Evolutionary conservation across 441 rosid genomes (phyloP).

Genomic region (Pelargonium myrrhifolium): DNA sequence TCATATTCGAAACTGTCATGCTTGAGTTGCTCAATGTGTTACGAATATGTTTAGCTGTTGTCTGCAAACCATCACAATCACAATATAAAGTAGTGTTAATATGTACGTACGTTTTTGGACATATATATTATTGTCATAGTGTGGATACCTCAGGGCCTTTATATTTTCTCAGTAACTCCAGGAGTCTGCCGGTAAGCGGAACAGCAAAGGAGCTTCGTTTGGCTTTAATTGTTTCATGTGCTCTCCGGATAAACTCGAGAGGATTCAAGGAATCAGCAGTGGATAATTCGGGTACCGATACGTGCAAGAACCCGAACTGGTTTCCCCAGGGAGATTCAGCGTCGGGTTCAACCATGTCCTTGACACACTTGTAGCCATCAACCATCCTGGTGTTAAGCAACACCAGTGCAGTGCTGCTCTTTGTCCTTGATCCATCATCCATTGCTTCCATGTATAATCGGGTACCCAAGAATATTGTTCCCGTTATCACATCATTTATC

Average conservation of each 20-base stretch:
- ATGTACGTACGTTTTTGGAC: no score
- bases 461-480: constrained; percentile 33
- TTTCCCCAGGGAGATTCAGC: constrained; percentile 41
- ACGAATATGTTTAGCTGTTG: constrained; percentile 5
- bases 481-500: constrained; percentile 39
- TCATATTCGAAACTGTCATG: constrained; percentile 27
- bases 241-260: constrained; percentile 29
- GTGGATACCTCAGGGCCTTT: constrained; percentile 42
- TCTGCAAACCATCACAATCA: background rate
- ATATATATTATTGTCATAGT: no score
- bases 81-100: no score
- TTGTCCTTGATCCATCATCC: constrained; percentile 8
- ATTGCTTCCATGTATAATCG: constrained; percentile 37
- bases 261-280: constrained; percentile 27
- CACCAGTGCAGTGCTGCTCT: constrained; percentile 30
- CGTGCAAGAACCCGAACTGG: constrained; percentile 29
- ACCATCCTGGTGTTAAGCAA: constrained; percentile 35
- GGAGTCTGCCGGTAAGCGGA: constrained; percentile 26
- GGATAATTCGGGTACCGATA: constrained; percentile 25
- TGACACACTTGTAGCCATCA: constrained; percentile 30
- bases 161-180: constrained; percentile 26
- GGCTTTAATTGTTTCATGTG: constrained; percentile 22
- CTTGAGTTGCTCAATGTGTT: constrained; percentile 28
- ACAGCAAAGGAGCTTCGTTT: constrained; percentile 29
- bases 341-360: constrained; percentile 39